phyloP scores from a whole-genome alignment of 2,329 filamentous ascomycete genomes.

The Alternaria angustiovoidea region DNA sequence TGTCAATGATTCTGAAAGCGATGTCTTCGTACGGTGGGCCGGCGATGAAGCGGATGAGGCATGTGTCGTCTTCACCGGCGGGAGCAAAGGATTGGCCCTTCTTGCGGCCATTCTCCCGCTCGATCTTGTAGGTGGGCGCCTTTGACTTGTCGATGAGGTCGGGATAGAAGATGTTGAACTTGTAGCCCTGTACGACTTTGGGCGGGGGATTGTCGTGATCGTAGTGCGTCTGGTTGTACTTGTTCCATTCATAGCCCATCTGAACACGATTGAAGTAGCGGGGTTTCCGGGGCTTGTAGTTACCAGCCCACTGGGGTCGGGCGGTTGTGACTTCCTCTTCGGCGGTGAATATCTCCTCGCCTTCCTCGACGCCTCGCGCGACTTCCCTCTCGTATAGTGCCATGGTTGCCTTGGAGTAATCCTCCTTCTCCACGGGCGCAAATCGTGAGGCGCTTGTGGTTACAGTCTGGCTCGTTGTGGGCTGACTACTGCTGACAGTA shows the following conservation, averaged over 20 bases:
- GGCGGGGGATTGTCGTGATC: constrained; percentile 97
- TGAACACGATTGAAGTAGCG: constrained; percentile 97
- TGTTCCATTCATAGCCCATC: constrained; percentile 99
- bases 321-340: constrained; percentile 79
- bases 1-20: constrained; percentile 95
- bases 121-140: constrained; percentile 94
- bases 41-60: constrained; percentile 92
- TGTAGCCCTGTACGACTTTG: constrained; percentile 98
- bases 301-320: constrained; percentile 80
- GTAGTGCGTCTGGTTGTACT: constrained; percentile 99
- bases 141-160: constrained; percentile 95
- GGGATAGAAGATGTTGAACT: constrained; percentile 99
- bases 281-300: constrained; percentile 89
- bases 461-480: constrained; percentile 53
- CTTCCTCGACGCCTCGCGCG: constrained; percentile 87
- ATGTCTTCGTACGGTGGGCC: constrained; percentile 97
- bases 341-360: constrained; percentile 93
- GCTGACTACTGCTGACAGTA: constrained; percentile 33
- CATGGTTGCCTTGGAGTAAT: constrained; percentile 86
- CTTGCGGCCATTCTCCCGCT: constrained; percentile 88
- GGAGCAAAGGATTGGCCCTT: constrained; percentile 91
- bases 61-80: constrained; percentile 96
- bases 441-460: constrained; percentile 71
- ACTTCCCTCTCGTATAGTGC: constrained; percentile 92
- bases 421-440: constrained; percentile 72